Conservation (phyloP, 1,284 basidiomycete species). For the Cystobasidium pallidum region DNA sequence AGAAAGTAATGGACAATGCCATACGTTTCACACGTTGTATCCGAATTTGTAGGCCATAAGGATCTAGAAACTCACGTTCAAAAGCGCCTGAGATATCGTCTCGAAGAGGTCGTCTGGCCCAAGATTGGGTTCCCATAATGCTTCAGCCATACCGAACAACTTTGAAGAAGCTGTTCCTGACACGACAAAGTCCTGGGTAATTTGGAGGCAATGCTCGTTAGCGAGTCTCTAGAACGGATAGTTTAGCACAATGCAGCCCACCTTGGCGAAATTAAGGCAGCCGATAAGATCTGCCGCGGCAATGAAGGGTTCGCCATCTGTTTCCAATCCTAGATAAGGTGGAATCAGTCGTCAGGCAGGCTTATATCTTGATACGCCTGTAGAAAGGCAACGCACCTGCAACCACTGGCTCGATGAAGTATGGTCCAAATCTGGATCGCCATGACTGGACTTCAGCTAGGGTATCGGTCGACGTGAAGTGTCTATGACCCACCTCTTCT, state of each 20-base stretch:
- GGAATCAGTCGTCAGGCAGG: neutral
- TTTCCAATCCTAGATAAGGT: constrained; percentile 60
- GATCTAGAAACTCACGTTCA: constrained; percentile 62
- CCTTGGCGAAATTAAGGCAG: constrained; percentile 86
- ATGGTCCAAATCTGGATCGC: constrained; percentile 77
- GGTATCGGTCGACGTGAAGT: neutral
- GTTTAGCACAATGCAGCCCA: constrained; percentile 43
- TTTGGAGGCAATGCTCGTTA: constrained; percentile 43
- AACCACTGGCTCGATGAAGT: constrained; percentile 96
- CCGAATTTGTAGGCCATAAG: too few relatives aligned
- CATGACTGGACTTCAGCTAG: neutral
- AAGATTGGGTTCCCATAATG: constrained; percentile 96
- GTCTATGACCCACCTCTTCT: constrained; percentile 66
- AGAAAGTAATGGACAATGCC: neutral
- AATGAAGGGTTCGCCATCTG: constrained; percentile 87
- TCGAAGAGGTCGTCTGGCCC: constrained; percentile 97
- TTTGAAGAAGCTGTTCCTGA: constrained; percentile 91
- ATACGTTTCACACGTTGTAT: neutral
- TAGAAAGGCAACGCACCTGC: constrained; percentile 67
- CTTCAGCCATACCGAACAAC: constrained; percentile 96
- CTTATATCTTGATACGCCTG: constrained; percentile 51
- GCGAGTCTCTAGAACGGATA: constrained; percentile 53
- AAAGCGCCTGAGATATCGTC: constrained; percentile 92
- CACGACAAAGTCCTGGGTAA: constrained; percentile 84
- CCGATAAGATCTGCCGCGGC: constrained; percentile 96